These are phyloP conservation scores for Chromera velia DNA, from an alignment of 73 alveolate genomes.

Conservation along the genomic window DNA sequence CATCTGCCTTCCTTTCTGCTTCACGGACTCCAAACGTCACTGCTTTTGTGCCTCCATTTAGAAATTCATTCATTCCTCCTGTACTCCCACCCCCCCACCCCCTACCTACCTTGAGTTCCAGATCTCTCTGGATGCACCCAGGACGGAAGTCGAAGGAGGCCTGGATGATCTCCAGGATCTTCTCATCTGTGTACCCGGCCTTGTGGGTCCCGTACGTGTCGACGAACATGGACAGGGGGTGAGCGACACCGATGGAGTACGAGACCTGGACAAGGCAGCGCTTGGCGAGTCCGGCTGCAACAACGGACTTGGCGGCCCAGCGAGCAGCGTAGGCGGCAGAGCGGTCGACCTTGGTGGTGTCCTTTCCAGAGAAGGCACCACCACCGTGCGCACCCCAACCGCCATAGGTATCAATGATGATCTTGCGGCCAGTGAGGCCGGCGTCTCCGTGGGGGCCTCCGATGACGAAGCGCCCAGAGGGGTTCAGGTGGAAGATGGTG, in stretches of 20 bases:
- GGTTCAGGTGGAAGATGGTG: constrained; percentile 75
- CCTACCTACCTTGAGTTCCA: constrained; percentile 32
- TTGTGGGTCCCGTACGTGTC: constrained; percentile 73
- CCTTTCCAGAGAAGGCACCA: constrained; percentile 97
- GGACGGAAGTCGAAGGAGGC: constrained; percentile 57
- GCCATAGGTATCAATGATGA: constrained; percentile 90
- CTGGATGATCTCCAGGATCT: constrained; percentile 53
- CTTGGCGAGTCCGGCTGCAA: constrained; percentile 63
- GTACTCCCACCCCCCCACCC: neutral
- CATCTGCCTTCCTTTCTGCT: neutral
- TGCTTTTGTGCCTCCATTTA: neutral
- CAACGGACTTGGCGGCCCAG: constrained; percentile 74
- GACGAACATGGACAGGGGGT: constrained; percentile 79
- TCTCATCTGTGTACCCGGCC: constrained; percentile 61
- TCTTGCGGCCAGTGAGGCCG: constrained; percentile 88
- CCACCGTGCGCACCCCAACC: constrained; percentile 94
- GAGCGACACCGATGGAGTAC: constrained; percentile 74
- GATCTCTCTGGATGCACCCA: constrained; percentile 66
- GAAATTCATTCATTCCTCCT: neutral
- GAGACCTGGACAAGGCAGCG: constrained; percentile 83
- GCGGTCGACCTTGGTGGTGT: constrained; percentile 94
- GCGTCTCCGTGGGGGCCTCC: constrained; percentile 99
- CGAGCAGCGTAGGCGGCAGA: constrained; percentile 94
- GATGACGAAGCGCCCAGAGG: constrained; percentile 83
- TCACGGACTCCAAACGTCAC: neutral